A percentile compares a stretch with the other conserved stretches of the same genome.
Conservation (phyloP, 2,329 filamentous ascomycete species). For the Ascocoryne sarcoides region DNA sequence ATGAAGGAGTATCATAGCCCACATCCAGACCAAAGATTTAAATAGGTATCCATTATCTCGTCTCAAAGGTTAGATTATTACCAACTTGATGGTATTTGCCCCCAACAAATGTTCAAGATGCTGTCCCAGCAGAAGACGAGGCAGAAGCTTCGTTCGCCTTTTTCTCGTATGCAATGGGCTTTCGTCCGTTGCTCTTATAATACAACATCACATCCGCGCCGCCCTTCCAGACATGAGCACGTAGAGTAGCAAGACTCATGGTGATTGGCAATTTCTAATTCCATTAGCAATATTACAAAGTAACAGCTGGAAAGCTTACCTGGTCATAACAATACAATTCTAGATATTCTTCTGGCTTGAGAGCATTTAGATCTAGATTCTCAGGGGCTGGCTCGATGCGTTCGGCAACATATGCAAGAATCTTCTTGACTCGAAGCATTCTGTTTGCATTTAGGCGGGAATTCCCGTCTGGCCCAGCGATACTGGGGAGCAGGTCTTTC, state of each 20-base stretch:
- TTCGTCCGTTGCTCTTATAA: constrained; percentile 83
- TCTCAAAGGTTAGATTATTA: no score
- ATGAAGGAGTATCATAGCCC: no score
- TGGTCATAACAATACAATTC: constrained; percentile 92
- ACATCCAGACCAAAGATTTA: no score
- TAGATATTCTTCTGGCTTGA: constrained; percentile 85
- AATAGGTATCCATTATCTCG: no score
- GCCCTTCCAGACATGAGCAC: constrained; percentile 88
- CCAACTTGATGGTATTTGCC: no score
- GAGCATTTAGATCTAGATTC: constrained; percentile 46
- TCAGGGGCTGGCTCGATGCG: constrained; percentile 67
- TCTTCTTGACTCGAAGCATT: constrained; percentile 94
- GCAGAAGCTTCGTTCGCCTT: no score
- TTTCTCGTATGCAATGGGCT: constrained; percentile 17
- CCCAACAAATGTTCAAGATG: no score
- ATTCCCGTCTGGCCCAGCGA: constrained; percentile 68
- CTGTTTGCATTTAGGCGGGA: constrained; percentile 91
- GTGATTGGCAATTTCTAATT: constrained; percentile 52
- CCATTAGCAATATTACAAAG: constrained; percentile 9
- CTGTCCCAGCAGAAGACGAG: no score
- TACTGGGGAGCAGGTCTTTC: constrained; percentile 63
- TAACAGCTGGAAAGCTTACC: constrained; percentile 42
- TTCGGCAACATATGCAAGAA: constrained; percentile 84
- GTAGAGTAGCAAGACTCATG: constrained; percentile 90
- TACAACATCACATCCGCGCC: constrained; percentile 86